Evolutionary conservation across 2,329 filamentous ascomycete genomes (phyloP), one percentile per base, ranked within the genome.

Genomic region (Apiospora phragmitis): DNA sequence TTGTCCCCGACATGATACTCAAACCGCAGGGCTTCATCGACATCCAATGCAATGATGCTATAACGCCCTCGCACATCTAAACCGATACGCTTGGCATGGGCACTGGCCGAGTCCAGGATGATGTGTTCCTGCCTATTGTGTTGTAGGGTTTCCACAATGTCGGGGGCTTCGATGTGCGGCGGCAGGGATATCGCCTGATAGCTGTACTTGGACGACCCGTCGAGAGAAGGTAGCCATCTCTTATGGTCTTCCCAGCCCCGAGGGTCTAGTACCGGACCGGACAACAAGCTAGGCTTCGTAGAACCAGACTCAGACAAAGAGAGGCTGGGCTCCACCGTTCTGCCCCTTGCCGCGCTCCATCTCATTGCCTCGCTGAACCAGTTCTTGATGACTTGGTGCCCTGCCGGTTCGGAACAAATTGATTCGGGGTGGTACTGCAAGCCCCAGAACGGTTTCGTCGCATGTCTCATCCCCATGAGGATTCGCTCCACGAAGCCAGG

Each of bases 341-440:
- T 73, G 26, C 67, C 66, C 47, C 29, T 14, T 69, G 67, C 69
- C 72, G 75, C 67, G 26, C 35, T 92, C 89, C 92, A 94, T 55
- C 80, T 79, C 69, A 85, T 81, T 0, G 91, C 90, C 77, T 89
- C 85, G 5, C 80, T 78, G 86, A 94, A 96, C 94, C 94, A 97
- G 76, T 93, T 94, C 68, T 81, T 81, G 45, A 97, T 85, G 35
- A 97, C 85, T 18, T 83, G 82, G 26, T 86, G 88, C 1, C 92
- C 91, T 71, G 88, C 87, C 4, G 85, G 82, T 49, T 93, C 92
- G 4, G 94, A 97, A 79, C 94, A 97, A 18, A 94, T 89, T 0
- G 94, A 97, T 80, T 98, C 94, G 0, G 94, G 94, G 77, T 97
- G 94, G 76, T 96, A 97, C 78, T 97, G 95, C 24, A 97, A 86